Conservation (phyloP, 192 early-diverging fungal genomes). For the Anaeromyces robustus region DNA sequence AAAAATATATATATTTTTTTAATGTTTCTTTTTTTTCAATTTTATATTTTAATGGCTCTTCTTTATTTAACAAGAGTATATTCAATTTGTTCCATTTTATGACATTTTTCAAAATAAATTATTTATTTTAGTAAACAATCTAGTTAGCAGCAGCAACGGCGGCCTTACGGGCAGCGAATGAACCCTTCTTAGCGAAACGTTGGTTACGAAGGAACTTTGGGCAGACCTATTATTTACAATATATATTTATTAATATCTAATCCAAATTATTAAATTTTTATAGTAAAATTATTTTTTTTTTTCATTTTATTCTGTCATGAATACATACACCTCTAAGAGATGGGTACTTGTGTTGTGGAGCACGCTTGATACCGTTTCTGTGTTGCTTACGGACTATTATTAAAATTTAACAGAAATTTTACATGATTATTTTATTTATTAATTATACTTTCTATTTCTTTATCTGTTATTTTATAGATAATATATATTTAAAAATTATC, state of each 20-base stretch:
- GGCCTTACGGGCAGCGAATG: conserved; percentile 30
- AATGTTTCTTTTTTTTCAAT: too few relatives aligned
- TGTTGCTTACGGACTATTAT: conserved; percentile 77
- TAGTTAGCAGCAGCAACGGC: not conserved
- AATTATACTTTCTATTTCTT: too few relatives aligned
- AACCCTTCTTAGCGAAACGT: conserved; percentile 79
- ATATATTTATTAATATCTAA: not conserved
- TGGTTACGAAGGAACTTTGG: conserved; percentile 97
- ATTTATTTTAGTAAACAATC: not conserved
- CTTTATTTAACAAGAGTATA: not conserved
- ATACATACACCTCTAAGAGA: conserved; percentile 76
- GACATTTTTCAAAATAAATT: not conserved
- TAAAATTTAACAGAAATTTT: not conserved
- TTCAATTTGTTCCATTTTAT: not conserved
- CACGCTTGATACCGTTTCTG: conserved; percentile 99
- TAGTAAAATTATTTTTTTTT: not conserved
- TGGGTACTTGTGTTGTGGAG: conserved; percentile 68
- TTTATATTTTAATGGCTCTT: not conserved
- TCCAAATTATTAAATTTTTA: not conserved
- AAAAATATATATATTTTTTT: too few relatives aligned
- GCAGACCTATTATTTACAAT: conserved; percentile 13
- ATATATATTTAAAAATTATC: not conserved
- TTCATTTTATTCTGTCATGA: not conserved
- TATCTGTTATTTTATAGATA: conserved; percentile 11
- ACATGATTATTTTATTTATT: too few relatives aligned